Conservation (phyloP, 2,329 filamentous ascomycete genomes). For the Phymatotrichopsis omnivora region DNA sequence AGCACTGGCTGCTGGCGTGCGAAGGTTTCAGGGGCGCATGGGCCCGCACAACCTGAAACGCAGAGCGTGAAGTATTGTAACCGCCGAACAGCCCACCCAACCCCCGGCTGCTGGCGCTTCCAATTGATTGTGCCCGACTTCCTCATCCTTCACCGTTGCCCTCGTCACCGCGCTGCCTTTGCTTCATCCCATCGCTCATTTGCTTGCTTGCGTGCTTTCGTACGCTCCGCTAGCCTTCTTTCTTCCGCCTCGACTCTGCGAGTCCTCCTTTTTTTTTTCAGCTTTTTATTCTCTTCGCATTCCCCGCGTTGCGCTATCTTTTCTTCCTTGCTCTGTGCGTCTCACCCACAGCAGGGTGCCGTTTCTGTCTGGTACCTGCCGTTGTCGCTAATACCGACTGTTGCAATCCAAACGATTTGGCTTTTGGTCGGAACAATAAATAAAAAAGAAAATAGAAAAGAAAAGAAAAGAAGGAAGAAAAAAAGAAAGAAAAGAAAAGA, state of each 20-base stretch:
- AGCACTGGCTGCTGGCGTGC: no score
- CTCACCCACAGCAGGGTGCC: conserved; percentile 22
- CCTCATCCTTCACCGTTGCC: no score
- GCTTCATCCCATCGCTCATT: no score
- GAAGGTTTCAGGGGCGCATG: no score
- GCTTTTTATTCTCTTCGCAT: conserved; percentile 17
- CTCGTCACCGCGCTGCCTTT: no score
- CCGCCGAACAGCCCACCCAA: no score
- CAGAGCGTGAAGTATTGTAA: no score
- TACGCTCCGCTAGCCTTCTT: not conserved
- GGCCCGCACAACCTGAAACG: no score
- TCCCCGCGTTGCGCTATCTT: conserved; percentile 12
- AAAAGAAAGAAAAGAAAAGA: no score
- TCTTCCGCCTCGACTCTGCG: conserved; percentile 21
- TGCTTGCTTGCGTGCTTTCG: no score
- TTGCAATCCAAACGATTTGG: conserved; percentile 13
- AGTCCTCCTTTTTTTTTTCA: conserved; percentile 21
- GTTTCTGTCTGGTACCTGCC: conserved; percentile 22
- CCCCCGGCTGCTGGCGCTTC: no score
- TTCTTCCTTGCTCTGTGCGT: conserved; percentile 17
- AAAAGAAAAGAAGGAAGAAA: conserved; percentile 8
- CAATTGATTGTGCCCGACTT: no score
- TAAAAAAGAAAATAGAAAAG: not conserved
- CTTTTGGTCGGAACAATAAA: conserved; percentile 6
- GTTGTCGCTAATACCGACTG: conserved; percentile 17